Percentiles rank a stretch among this genome's conserved stretches.
phyloP scores from a whole-genome alignment of 305 asterid genomes.

The Euphrasia arctica region DNA sequence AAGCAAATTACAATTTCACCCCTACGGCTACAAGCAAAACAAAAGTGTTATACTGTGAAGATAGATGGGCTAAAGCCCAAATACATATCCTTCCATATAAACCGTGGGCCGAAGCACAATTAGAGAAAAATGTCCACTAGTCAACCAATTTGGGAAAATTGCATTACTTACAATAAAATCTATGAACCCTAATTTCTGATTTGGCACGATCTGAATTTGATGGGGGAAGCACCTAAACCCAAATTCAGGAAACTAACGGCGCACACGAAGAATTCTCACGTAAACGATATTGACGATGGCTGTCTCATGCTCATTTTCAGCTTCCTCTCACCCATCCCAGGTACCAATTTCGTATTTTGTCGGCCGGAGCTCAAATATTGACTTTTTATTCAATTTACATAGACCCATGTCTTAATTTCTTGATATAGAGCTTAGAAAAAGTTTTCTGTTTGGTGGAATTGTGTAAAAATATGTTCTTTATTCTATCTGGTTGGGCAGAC shows the following conservation, averaged over 20 bases:
- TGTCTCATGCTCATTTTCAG: slow-evolving; percentile 88
- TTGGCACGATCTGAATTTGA: slow-evolving; percentile 23
- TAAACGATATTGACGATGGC: slow-evolving; percentile 82
- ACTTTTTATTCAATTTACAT: slow-evolving; percentile 2
- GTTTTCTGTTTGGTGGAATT: slow-evolving; percentile 12
- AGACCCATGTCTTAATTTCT: slow-evolving; percentile 11
- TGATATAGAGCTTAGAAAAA: background rate
- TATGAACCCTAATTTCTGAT: slow-evolving; percentile 23
- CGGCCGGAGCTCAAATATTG: slow-evolving; percentile 12
- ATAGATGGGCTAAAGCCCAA: no score
- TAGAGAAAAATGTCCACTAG: no score
- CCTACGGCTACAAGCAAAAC: no score
- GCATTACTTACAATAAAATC: background rate
- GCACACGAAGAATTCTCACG: slow-evolving; percentile 27
- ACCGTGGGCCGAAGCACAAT: no score
- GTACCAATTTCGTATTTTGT: slow-evolving; percentile 28
- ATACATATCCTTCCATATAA: no score
- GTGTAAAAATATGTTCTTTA: slow-evolving; percentile 9
- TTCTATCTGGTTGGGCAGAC: slow-evolving; percentile 7
- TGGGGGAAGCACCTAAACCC: slow-evolving; percentile 33
- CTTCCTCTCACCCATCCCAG: slow-evolving; percentile 89
- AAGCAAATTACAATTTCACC: no score
- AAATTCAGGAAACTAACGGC: slow-evolving; percentile 33
- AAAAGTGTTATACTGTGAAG: no score
- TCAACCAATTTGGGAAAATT: background rate